phyloP scores from a whole-genome alignment of 345 rosid genomes.

The Orychophragmus violaceus region DNA sequence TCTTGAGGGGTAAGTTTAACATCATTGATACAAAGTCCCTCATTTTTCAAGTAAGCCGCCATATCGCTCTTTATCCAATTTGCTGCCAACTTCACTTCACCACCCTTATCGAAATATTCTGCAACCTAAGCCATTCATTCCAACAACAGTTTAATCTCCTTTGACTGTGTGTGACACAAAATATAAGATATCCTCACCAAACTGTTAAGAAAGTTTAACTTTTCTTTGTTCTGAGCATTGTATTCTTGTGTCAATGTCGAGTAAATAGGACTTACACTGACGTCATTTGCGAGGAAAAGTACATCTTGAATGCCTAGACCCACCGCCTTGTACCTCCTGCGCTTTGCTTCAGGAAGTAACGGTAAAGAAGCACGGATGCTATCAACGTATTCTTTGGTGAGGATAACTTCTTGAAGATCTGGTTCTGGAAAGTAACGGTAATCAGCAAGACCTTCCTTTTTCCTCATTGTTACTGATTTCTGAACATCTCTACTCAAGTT shows the following conservation, averaged over 20 bases:
- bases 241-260: not conserved
- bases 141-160: not conserved
- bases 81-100: slow-evolving; percentile 68
- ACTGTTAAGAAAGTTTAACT: not conserved
- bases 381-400: slow-evolving; percentile 56
- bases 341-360: slow-evolving; percentile 85
- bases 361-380: slow-evolving; percentile 55
- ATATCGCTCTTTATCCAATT: slow-evolving; percentile 96
- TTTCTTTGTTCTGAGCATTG: not conserved
- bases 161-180: not conserved
- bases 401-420: slow-evolving; percentile 80
- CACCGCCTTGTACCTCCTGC: slow-evolving; percentile 75
- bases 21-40: slow-evolving; percentile 58
- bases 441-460: slow-evolving; percentile 92
- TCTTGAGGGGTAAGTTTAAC: slow-evolving; percentile 66
- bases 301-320: slow-evolving; percentile 88
- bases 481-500: slow-evolving; percentile 32
- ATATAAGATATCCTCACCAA: not conserved
- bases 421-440: slow-evolving; percentile 95
- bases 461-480: slow-evolving; percentile 92
- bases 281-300: slow-evolving; percentile 86
- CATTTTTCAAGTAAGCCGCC: slow-evolving; percentile 82
- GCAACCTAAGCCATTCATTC: slow-evolving; percentile 54
- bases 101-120: slow-evolving; percentile 74
- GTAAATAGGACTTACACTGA: slow-evolving; percentile 42